Conservation (phyloP, 805 yeast species). For the Clavispora santaluciae region DNA sequence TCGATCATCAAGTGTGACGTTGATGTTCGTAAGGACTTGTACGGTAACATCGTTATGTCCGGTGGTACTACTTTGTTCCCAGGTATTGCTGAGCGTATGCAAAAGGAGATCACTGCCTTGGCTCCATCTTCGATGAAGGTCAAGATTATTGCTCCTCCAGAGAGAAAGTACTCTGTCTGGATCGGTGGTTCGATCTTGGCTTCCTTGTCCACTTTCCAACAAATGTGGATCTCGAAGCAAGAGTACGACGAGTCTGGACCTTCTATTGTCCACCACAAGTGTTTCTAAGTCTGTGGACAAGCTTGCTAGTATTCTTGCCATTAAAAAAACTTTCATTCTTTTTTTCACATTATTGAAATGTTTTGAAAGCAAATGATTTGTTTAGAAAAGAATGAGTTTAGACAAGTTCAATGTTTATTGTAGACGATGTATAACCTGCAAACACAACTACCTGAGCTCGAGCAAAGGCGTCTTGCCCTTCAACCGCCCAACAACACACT, state of each 20-base stretch:
- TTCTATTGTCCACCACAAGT: constrained; percentile 95
- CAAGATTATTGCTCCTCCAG: constrained; percentile 98
- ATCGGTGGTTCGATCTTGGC: constrained; percentile 99
- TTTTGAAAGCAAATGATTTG: constrained; percentile 14
- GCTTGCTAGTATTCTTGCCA: constrained; percentile 11
- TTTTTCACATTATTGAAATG: constrained; percentile 7
- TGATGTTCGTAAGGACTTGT: constrained; percentile 97
- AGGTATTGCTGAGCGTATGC: constrained; percentile 99
- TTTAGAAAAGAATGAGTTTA: constrained; percentile 5
- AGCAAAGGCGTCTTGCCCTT: constrained; percentile 43
- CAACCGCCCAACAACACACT: constrained; percentile 47
- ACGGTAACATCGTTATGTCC: constrained; percentile 98
- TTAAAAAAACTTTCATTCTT: constrained; percentile 8
- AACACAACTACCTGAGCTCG: constrained; percentile 19
- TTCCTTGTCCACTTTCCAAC: constrained; percentile 98
- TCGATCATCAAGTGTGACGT: constrained; percentile 98
- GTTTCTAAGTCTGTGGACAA: constrained; percentile 55
- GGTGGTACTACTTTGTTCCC: constrained; percentile 99
- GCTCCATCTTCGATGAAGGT: constrained; percentile 99
- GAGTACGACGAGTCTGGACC: constrained; percentile 99
- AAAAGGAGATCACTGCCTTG: constrained; percentile 98
- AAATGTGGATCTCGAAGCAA: constrained; percentile 99
- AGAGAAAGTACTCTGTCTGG: constrained; percentile 99
- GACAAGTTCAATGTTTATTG: not conserved
- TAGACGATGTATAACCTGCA: not conserved